Conservation (phyloP, 2,329 filamentous ascomycete genomes). For the Pseudodiploospora longispora region DNA sequence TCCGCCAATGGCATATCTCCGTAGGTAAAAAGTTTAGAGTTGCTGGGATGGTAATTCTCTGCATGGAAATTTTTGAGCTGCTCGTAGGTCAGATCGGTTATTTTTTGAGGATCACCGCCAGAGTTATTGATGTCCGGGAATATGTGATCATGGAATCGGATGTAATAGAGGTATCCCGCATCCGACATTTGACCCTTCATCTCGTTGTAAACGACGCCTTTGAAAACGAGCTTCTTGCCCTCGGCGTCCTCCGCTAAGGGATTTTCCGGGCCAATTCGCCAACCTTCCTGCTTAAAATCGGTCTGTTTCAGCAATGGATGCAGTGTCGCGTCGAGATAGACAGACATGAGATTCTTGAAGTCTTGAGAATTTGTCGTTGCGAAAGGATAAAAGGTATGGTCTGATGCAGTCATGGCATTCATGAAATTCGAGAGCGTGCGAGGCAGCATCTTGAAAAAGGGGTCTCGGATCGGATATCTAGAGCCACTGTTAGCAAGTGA, state of each 20-base stretch:
- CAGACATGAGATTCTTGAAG: slow-evolving; percentile 90
- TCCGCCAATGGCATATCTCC: slow-evolving; percentile 81
- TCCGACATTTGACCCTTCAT: slow-evolving; percentile 99
- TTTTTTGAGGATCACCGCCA: slow-evolving; percentile 90
- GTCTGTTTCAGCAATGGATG: slow-evolving; percentile 81
- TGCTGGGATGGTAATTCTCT: slow-evolving; percentile 94
- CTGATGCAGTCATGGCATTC: slow-evolving; percentile 95
- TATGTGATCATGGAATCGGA: slow-evolving; percentile 88
- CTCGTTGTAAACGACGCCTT: slow-evolving; percentile 97
- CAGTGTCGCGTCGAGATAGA: slow-evolving; percentile 91
- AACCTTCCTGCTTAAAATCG: slow-evolving; percentile 94
- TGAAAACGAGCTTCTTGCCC: slow-evolving; percentile 75
- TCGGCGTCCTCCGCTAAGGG: slow-evolving; percentile 51
- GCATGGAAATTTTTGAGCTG: slow-evolving; percentile 83
- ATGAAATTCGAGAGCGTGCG: slow-evolving; percentile 98
- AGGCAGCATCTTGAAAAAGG: slow-evolving; percentile 99
- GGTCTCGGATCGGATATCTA: slow-evolving; percentile 93
- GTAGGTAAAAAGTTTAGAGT: slow-evolving; percentile 92
- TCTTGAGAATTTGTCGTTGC: slow-evolving; percentile 94
- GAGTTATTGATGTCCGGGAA: slow-evolving; percentile 95
- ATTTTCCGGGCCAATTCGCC: slow-evolving; percentile 91
- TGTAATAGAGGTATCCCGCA: slow-evolving; percentile 91
- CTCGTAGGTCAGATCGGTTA: slow-evolving; percentile 88
- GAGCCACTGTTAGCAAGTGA: slow-evolving; percentile 14
- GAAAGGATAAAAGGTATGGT: slow-evolving; percentile 97